Evolutionary conservation across 2,329 filamentous ascomycete species (phyloP).

Genomic region (Hymenoscyphus infarciens): DNA sequence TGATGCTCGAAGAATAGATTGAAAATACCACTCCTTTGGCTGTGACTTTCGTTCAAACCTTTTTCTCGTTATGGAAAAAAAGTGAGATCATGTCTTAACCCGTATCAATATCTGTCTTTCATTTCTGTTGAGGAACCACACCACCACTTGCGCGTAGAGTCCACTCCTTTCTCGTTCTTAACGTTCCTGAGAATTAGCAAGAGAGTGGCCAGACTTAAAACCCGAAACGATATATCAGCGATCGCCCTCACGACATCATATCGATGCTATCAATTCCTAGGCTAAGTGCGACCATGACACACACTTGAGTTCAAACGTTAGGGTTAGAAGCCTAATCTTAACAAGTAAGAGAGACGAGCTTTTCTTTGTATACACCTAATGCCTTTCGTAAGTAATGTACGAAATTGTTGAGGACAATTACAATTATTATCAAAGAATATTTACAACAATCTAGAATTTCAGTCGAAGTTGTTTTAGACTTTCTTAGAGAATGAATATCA

Average conservation of each 20-base stretch:
- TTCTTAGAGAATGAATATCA: too few species aligned
- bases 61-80: neutral
- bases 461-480: too few species aligned
- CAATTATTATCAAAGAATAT: too few species aligned
- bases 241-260: neutral
- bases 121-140: neutral
- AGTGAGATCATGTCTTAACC: neutral
- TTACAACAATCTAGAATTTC: too few species aligned
- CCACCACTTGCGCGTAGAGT: neutral
- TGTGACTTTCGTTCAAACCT: neutral
- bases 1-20: neutral
- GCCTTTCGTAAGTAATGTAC: too few species aligned
- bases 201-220: neutral
- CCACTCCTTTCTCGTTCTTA: neutral
- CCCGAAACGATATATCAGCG: neutral
- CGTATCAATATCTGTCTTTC: neutral
- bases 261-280: too few species aligned
- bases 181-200: neutral
- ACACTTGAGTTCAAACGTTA: too few species aligned
- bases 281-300: neutral
- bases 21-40: neutral
- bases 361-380: too few species aligned
- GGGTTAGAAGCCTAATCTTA: too few species aligned
- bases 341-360: neutral
- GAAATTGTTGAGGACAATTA: too few species aligned